Base-by-base conservation (phyloP, 129 eudicot species). In the Lactuca saligna region DNA sequence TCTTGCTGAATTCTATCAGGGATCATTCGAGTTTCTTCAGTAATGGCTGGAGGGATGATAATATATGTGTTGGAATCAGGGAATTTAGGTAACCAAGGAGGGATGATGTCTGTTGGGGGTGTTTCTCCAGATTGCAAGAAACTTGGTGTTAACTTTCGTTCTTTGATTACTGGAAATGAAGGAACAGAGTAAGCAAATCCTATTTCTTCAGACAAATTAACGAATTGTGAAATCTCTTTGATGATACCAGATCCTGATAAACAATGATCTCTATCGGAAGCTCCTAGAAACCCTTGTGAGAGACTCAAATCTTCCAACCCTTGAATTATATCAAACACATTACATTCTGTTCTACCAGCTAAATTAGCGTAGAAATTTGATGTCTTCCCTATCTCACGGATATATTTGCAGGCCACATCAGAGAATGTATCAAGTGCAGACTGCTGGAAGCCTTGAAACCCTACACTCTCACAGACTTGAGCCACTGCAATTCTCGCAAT, bases 391-490 rank as follows among this genome's bases (percentile, higher is more conserved):
- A 91, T 70, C 32, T 82, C 91, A 7, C 75, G 41, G 33, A 91
- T 78, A 66, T 88, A 91, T 32, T 95, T 72, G 69, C 83, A 78
- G 5, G 85, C 84, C 33, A 88, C 83, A 79, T 88, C 89, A 1
- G 96, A 80, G 0, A 88, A 78, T 4, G 81, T 70, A 77, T 81
- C 89, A 29, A 92, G 69, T 6, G 98, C 96, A 53, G 95, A 86
- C 68, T 75, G 89, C 41, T 92, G 91, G 66, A 92, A 84, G 48
- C 96, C 84, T 76, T 86, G 96, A 80, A 91, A 91, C 17, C 97
- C 96, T 34, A 79, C 72, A 59, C 86, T 79, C 71, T 92, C 96
- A 51, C 98, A 91, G 7, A 88, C 83, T 76, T 88, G 98, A 0
- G 89, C 84, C 56, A 91, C 91, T 8, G 95, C 96, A 74, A 85